phyloP scores from a whole-genome alignment of 768 basidiomycete genomes.

The Hericium alpestre region DNA sequence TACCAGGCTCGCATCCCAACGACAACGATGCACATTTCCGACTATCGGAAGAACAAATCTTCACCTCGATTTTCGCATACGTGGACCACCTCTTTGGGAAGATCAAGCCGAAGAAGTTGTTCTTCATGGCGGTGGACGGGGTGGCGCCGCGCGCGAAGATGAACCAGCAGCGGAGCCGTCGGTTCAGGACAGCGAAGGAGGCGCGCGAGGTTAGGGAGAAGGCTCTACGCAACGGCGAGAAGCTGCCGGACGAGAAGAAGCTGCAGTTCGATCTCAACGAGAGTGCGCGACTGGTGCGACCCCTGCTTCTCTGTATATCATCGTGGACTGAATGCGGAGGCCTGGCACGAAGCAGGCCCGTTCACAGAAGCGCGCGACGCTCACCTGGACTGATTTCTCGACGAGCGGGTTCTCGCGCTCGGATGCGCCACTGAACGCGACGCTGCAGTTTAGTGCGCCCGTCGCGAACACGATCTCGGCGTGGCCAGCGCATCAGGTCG shows the following conservation, averaged over 20 bases:
- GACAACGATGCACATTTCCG: conserved; percentile 95
- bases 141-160: conserved; percentile 97
- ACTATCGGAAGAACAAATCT: conserved; percentile 93
- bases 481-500: conserved; percentile 69
- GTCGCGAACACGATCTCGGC: conserved; percentile 47
- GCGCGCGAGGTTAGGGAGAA: conserved; percentile 79
- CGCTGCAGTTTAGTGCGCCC: conserved; percentile 66
- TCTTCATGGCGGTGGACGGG: conserved; percentile 98
- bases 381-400: conserved; percentile 89
- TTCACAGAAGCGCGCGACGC: conserved; percentile 65
- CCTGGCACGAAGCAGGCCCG: conserved; percentile 35
- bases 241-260: conserved; percentile 83
- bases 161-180: conserved; percentile 93
- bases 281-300: conserved; percentile 56
- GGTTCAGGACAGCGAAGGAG: conserved; percentile 92
- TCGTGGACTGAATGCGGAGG: neutral
- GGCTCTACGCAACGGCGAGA: conserved; percentile 82
- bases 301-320: conserved; percentile 16
- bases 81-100: conserved; percentile 94
- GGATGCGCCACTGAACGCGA: conserved; percentile 66
- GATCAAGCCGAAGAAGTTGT: conserved; percentile 94
- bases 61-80: conserved; percentile 93
- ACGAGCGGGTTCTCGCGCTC: conserved; percentile 69
- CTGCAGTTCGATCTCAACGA: conserved; percentile 91
- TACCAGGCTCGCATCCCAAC: conserved; percentile 82